These are phyloP conservation scores for Sarocladium strictum DNA, from an alignment of 2,329 filamentous ascomycete species.

Conservation along the genomic window DNA sequence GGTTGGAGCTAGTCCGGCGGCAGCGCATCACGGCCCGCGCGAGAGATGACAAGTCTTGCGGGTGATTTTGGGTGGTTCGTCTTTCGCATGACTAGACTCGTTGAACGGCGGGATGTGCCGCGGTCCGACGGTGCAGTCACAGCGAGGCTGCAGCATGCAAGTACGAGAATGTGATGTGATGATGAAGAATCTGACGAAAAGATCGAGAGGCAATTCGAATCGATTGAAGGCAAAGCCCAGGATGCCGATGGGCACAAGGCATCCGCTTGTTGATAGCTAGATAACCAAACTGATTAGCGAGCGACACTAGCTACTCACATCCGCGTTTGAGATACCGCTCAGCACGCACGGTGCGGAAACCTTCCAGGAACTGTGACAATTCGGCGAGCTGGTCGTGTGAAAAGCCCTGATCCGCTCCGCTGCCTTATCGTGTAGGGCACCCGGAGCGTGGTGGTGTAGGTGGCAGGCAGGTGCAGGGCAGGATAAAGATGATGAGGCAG, in stretches of 20 bases:
- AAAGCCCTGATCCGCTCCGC: no score
- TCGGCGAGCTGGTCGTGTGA: no score
- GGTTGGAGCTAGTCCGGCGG: neutral
- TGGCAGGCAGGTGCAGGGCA: no score
- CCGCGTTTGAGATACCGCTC: no score
- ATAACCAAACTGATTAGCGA: no score
- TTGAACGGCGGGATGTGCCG: neutral
- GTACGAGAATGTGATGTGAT: conserved; percentile 1
- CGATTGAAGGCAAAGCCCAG: no score
- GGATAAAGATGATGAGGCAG: neutral
- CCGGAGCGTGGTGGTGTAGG: no score
- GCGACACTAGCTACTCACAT: no score
- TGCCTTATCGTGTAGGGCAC: neutral
- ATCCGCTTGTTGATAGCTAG: no score
- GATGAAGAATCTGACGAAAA: neutral
- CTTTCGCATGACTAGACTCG: neutral
- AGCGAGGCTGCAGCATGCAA: conserved; percentile 1
- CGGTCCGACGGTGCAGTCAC: neutral
- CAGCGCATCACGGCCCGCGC: neutral
- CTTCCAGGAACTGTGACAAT: no score
- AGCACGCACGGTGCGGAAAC: no score
- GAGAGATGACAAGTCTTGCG: neutral
- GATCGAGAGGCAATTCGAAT: neutral
- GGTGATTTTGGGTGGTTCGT: neutral
- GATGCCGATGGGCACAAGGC: no score